Conservation (phyloP, 208 protist genomes). For the Crithidia expoeki region DNA sequence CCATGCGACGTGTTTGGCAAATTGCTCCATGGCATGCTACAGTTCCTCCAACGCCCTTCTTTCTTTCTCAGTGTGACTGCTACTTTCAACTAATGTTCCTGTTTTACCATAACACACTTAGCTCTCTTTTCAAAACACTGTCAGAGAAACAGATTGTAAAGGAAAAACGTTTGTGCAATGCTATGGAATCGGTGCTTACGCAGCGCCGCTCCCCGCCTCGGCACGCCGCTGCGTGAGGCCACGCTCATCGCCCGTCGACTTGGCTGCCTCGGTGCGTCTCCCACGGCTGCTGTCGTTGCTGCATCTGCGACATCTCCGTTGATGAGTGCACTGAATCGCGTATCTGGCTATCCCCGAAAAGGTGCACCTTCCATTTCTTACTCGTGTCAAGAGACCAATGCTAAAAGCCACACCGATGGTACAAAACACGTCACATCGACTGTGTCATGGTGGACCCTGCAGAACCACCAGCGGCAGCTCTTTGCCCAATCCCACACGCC, state of each 20-base stretch:
- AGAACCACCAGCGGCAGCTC: constrained; percentile 17
- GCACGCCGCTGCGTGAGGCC: constrained; percentile 16
- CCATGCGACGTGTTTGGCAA: no score
- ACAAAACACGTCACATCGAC: not conserved
- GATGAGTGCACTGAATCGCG: not conserved
- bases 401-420: no score
- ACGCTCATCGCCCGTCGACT: not conserved
- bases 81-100: not conserved
- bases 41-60: not conserved
- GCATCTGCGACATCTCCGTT: not conserved
- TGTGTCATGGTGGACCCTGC: constrained; percentile 9
- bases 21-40: no score
- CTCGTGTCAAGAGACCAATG: no score
- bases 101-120: not conserved
- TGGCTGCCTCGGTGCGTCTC: constrained; percentile 8
- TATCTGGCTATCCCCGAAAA: not conserved
- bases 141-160: no score
- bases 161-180: no score
- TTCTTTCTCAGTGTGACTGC: not conserved
- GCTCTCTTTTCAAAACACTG: no score
- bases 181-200: not conserved
- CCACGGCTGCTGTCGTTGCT: not conserved
- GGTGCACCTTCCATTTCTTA: no score
- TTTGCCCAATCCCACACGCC: constrained; percentile 23
- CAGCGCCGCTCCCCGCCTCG: not conserved